phyloP scores from a whole-genome alignment of 352 stramenopile species.

The Phytophthora pisi region DNA sequence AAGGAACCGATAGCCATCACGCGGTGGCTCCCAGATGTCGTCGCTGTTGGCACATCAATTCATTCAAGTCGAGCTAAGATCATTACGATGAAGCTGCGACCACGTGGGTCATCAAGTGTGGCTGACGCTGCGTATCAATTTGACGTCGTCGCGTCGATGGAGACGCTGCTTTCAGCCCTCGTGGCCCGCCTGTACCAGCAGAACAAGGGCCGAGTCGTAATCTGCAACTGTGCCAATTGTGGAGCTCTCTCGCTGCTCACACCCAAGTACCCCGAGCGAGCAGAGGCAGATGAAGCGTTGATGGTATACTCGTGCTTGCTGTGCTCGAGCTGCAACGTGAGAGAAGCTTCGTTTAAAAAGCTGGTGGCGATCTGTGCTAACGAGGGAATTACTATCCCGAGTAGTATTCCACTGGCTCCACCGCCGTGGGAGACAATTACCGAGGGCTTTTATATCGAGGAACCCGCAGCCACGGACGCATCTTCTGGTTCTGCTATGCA shows the following conservation, averaged over 20 bases:
- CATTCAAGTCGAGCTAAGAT: conserved; percentile 60
- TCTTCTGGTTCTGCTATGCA: conserved; percentile 32
- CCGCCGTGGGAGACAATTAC: conserved; percentile 40
- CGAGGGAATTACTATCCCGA: conserved; percentile 51
- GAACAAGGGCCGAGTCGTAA: conserved; percentile 40
- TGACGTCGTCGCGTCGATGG: conserved; percentile 38
- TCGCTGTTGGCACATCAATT: conserved; percentile 63
- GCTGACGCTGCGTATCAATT: conserved; percentile 68
- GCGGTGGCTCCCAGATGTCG: conserved; percentile 53
- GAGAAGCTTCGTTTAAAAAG: conserved; percentile 65
- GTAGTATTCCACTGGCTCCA: conserved; percentile 39
- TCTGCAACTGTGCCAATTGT: conserved; percentile 66
- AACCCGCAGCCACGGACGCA: conserved; percentile 40
- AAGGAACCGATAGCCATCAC: conserved; percentile 47
- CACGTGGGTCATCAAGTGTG: conserved; percentile 28
- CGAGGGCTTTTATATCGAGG: conserved; percentile 68
- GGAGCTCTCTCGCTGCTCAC: conserved; percentile 62
- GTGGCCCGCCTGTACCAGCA: conserved; percentile 57
- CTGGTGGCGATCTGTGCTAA: conserved; percentile 53
- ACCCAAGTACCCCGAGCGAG: conserved; percentile 41
- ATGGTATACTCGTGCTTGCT: conserved; percentile 70
- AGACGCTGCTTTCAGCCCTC: conserved; percentile 47
- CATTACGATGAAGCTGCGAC: conserved; percentile 53
- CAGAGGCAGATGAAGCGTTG: conserved; percentile 32
- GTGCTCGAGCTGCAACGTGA: conserved; percentile 75